A percentile compares a stretch with the other conserved stretches of the same genome.
Evolutionary conservation across 2,329 filamentous ascomycete species (phyloP).

Genomic region (Claviceps maximensis): DNA sequence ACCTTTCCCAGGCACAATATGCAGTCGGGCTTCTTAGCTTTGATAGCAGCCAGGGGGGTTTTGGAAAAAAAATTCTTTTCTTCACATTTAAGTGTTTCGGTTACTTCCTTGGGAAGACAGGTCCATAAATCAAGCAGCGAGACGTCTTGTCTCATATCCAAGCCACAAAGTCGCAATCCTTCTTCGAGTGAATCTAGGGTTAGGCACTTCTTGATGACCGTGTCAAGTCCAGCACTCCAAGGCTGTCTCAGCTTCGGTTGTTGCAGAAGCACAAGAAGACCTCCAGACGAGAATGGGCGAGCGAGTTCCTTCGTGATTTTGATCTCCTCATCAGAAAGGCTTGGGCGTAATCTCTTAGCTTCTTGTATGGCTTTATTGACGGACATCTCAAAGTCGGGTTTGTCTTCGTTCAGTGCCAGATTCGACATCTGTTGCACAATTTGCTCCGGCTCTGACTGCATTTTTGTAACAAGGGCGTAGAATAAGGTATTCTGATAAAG

Average conservation of each 20-base stretch:
- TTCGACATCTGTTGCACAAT: not conserved
- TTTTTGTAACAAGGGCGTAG: no score
- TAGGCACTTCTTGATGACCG: not conserved
- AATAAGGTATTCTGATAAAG: no score
- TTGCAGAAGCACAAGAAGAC: not conserved
- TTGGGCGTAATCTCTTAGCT: not conserved
- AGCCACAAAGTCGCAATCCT: not conserved
- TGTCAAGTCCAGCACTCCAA: not conserved
- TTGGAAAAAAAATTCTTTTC: fast-evolving
- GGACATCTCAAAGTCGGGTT: not conserved
- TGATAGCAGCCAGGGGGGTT: not conserved
- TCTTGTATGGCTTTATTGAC: not conserved
- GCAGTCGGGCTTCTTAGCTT: not conserved
- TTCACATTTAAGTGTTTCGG: not conserved
- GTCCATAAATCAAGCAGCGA: not conserved
- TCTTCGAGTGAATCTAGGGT: not conserved
- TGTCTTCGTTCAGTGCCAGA: not conserved
- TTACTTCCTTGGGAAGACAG: not conserved
- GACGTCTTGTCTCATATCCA: not conserved
- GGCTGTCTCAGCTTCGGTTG: not conserved
- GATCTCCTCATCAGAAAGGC: not conserved
- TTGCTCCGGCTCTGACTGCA: not conserved
- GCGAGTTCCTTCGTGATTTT: not conserved
- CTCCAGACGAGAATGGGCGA: not conserved
- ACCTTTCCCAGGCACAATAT: not conserved